Conservation (phyloP, 2,329 filamentous ascomycete species). For the Graphilbum sp. region DNA sequence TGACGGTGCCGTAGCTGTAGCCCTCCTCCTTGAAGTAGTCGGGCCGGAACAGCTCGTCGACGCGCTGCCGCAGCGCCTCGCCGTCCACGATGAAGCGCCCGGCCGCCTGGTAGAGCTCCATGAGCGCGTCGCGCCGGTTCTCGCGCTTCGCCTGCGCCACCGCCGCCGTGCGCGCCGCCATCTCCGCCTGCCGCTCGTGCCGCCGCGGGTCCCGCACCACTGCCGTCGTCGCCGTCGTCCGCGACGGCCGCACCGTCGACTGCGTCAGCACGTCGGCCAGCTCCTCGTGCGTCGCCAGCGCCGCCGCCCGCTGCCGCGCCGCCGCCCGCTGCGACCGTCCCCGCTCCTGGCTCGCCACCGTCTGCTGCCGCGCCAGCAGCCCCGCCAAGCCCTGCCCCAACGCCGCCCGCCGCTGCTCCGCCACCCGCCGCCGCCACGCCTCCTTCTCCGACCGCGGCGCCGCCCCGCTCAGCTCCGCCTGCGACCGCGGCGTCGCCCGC, state of each 20-base stretch:
- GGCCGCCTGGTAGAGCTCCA: slow-evolving; percentile 82
- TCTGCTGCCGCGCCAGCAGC: slow-evolving; percentile 49
- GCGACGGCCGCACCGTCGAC: slow-evolving; percentile 39
- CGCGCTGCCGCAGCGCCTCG: slow-evolving; percentile 52
- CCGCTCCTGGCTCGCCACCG: slow-evolving; percentile 16
- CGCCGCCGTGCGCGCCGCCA: slow-evolving; percentile 22
- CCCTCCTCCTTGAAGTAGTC: slow-evolving; percentile 32
- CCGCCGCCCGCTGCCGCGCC: slow-evolving; percentile 25
- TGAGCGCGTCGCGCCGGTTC: slow-evolving; percentile 52
- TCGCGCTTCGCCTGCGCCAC: slow-evolving; percentile 35
- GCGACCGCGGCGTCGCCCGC: slow-evolving; percentile 39
- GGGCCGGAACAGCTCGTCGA: slow-evolving; percentile 62
- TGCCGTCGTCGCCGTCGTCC: slow-evolving; percentile 28
- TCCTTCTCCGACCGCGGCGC: slow-evolving; percentile 21
- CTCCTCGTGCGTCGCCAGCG: slow-evolving; percentile 47
- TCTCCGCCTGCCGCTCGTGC: slow-evolving; percentile 33
- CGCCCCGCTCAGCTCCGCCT: slow-evolving; percentile 16
- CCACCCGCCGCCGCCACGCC: slow-evolving; percentile 58
- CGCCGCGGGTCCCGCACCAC: slow-evolving; percentile 47
- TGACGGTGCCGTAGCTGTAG: slow-evolving; percentile 14
- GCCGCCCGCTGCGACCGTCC: slow-evolving; percentile 24
- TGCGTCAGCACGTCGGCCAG: slow-evolving; percentile 55
- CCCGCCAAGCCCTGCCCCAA: slow-evolving; percentile 54
- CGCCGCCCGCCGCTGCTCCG: slow-evolving; percentile 53
- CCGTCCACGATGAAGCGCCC: slow-evolving; percentile 75